These are phyloP conservation scores for Guadua angustifolia DNA, from an alignment of 176 grass and related monocot species.

Conservation along the genomic window DNA sequence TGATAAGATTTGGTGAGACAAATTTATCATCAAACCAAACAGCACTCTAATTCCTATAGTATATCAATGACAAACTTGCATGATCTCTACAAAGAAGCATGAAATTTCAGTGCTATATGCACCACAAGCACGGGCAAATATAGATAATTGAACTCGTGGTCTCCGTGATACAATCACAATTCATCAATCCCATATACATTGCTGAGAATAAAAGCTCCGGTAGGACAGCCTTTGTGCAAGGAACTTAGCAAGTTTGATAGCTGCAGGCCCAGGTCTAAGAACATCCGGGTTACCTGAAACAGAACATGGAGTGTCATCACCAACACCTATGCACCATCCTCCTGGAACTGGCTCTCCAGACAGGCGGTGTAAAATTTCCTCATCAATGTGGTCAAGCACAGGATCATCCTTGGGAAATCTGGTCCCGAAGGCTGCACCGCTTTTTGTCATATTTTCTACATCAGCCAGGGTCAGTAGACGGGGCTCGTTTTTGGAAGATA, in stretches of 20 bases:
- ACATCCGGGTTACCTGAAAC: slow-evolving; percentile 73
- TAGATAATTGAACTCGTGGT: neutral
- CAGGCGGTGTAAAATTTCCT: slow-evolving; percentile 52
- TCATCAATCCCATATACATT: slow-evolving; percentile 80
- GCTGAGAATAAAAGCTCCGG: slow-evolving; percentile 59
- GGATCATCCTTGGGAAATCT: slow-evolving; percentile 68
- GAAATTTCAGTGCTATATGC: neutral
- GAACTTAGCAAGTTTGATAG: slow-evolving; percentile 60
- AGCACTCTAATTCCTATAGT: neutral
- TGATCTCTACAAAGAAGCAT: neutral
- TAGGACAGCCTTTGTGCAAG: slow-evolving; percentile 60
- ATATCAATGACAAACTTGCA: neutral
- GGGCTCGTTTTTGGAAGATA: slow-evolving; percentile 50
- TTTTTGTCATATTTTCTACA: slow-evolving; percentile 66
- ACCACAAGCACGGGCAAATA: neutral
- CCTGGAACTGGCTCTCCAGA: slow-evolving; percentile 62
- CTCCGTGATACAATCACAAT: slow-evolving; percentile 29
- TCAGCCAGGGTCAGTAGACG: slow-evolving; percentile 55
- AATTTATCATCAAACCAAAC: too few species aligned
- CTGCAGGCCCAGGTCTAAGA: slow-evolving; percentile 77
- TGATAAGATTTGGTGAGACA: too few species aligned
- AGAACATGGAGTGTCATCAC: slow-evolving; percentile 59
- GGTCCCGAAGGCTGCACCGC: slow-evolving; percentile 60
- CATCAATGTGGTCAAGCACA: slow-evolving; percentile 69
- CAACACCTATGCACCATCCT: slow-evolving; percentile 86